A percentile compares a stretch with the other conserved stretches of the same genome.
Evolutionary conservation across 2,329 filamentous ascomycete genomes (phyloP).

Genomic region (Sarocladium oryzae): DNA sequence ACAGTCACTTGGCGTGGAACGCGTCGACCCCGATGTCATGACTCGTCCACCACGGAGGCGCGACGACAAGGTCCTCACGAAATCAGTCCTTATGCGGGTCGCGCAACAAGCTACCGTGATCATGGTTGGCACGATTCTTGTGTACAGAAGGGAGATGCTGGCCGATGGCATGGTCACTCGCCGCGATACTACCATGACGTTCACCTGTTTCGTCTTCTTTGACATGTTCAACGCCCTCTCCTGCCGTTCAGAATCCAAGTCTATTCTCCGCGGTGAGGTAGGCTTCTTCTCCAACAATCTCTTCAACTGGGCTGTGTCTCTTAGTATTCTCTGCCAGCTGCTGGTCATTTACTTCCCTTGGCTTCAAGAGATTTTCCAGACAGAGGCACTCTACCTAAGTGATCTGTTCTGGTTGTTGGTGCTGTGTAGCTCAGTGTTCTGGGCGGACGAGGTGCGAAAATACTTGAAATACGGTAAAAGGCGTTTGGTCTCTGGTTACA

Average conservation of each 20-base stretch:
- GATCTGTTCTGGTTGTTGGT: conserved; percentile 69
- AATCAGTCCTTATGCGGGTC: conserved; percentile 73
- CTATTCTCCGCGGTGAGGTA: conserved; percentile 78
- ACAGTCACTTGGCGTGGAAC: conserved; percentile 92
- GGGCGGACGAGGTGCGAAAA: conserved; percentile 88
- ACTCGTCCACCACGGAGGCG: conserved; percentile 76
- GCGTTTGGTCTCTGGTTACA: conserved; percentile 55
- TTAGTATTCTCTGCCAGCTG: conserved; percentile 77
- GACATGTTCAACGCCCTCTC: conserved; percentile 99
- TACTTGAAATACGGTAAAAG: conserved; percentile 58
- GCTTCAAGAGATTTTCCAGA: conserved; percentile 92
- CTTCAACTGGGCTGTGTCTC: conserved; percentile 92
- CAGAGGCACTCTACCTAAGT: conserved; percentile 68
- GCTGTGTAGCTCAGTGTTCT: conserved; percentile 86
- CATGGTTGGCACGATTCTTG: conserved; percentile 83
- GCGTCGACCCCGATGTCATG: conserved; percentile 92
- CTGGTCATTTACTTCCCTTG: conserved; percentile 93
- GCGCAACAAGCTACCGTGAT: conserved; percentile 83
- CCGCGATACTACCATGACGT: conserved; percentile 98
- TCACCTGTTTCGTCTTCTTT: conserved; percentile 97
- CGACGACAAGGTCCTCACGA: conserved; percentile 86
- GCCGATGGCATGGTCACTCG: conserved; percentile 76
- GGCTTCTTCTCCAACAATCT: conserved; percentile 79
- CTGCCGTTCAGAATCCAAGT: conserved; percentile 88
- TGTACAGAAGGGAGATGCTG: conserved; percentile 89